These are phyloP conservation scores for Colletotrichum spinosum DNA, from an alignment of 2,329 filamentous ascomycete genomes.

Conservation along the genomic window DNA sequence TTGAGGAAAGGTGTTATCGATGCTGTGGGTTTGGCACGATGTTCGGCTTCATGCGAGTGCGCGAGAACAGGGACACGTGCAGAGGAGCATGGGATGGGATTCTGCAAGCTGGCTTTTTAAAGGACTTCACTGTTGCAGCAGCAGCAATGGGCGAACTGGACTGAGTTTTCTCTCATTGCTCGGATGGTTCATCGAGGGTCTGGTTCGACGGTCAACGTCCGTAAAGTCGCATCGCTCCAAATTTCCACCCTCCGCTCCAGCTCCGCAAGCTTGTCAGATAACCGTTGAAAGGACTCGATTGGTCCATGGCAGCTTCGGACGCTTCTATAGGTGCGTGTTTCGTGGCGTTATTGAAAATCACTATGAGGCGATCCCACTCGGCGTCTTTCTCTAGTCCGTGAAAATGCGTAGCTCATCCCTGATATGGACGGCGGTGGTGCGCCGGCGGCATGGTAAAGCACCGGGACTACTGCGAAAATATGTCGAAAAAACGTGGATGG, in stretches of 20 bases:
- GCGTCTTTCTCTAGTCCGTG: no score
- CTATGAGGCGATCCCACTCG: constrained; percentile 8
- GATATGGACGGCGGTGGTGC: constrained; percentile 12
- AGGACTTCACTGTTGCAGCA: no score
- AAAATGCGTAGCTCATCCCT: constrained; percentile 10
- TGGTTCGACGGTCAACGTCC: constrained; percentile 11
- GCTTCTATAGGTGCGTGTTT: constrained; percentile 4
- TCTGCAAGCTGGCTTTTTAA: no score
- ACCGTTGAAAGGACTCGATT: constrained; percentile 4
- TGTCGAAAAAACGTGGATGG: constrained; percentile 22
- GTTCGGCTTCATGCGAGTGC: constrained; percentile 27
- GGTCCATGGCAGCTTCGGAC: constrained; percentile 2
- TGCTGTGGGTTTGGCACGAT: constrained; percentile 6
- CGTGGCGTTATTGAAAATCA: constrained; percentile 26
- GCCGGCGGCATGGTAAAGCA: constrained; percentile 3
- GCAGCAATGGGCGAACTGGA: not conserved
- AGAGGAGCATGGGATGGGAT: no score
- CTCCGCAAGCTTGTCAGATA: constrained; percentile 11
- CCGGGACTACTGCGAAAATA: not conserved
- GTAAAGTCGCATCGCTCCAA: not conserved
- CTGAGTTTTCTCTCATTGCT: not conserved
- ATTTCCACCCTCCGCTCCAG: not conserved
- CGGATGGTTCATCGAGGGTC: not conserved
- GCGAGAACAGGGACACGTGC: not conserved
- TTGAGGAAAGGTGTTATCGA: not conserved